These are phyloP conservation scores for Trichoderma asperelloides DNA, from an alignment of 495 filamentous ascomycete species.

Conservation along the genomic window DNA sequence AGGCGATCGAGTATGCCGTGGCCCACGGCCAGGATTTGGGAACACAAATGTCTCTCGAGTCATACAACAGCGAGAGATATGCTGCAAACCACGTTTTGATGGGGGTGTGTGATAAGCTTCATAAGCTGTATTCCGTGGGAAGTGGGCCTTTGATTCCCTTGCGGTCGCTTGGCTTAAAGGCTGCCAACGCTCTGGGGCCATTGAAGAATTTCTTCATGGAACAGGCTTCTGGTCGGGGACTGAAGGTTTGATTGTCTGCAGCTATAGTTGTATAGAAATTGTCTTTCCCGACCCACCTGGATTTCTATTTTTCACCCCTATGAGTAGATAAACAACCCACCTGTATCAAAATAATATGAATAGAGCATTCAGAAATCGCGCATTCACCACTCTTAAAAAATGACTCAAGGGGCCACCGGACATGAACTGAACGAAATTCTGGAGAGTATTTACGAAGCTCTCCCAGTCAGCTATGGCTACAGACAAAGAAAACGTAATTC, in stretches of 20 bases:
- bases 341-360: background rate
- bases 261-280: background rate
- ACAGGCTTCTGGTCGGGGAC: slow-evolving; percentile 60
- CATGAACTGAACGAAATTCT: background rate
- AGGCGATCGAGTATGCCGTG: slow-evolving; percentile 67
- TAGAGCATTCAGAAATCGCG: background rate
- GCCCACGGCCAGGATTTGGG: slow-evolving; percentile 76
- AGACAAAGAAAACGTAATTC: slow-evolving; percentile 11
- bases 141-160: slow-evolving; percentile 67
- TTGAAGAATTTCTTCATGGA: slow-evolving; percentile 85
- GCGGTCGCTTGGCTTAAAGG: slow-evolving; percentile 65
- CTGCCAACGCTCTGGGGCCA: slow-evolving; percentile 65
- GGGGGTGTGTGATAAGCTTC: slow-evolving; percentile 84
- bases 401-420: background rate
- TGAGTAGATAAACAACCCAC: background rate
- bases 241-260: slow-evolving; percentile 22
- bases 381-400: background rate
- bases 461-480: slow-evolving; percentile 12
- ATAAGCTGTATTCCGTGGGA: slow-evolving; percentile 78
- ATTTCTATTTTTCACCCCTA: background rate
- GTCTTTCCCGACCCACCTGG: background rate
- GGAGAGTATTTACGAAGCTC: slow-evolving; percentile 2
- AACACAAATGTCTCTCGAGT: slow-evolving; percentile 59
- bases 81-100: slow-evolving; percentile 75
- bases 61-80: slow-evolving; percentile 71